phyloP scores from a whole-genome alignment of 257 asterid genomes.

The Haberlea rhodopensis region DNA sequence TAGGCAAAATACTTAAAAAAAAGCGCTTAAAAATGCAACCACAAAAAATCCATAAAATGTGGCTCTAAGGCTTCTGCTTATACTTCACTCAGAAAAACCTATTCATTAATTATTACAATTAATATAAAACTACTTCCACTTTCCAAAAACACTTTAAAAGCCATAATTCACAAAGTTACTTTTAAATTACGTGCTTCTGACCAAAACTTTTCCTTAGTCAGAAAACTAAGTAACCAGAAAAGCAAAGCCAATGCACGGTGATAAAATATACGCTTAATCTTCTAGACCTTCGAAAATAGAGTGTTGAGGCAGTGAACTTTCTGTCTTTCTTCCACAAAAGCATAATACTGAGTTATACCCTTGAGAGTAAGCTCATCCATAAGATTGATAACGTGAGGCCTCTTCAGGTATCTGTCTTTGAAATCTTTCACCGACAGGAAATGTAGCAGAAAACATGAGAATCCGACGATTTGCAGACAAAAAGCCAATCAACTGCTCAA shows the following conservation, averaged over 20 bases:
- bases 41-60: background rate
- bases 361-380: slow-evolving; percentile 81
- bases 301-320: slow-evolving; percentile 84
- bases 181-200: background rate
- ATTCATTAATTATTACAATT: background rate
- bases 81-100: too few relatives aligned
- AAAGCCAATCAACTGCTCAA: slow-evolving; percentile 60
- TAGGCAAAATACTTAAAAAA: too few relatives aligned
- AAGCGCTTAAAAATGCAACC: background rate
- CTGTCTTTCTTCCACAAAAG: slow-evolving; percentile 83
- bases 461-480: slow-evolving; percentile 52
- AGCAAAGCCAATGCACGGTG: background rate
- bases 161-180: too few relatives aligned
- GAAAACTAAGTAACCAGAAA: slow-evolving; percentile 15
- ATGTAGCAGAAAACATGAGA: slow-evolving; percentile 76
- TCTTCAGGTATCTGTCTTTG: slow-evolving; percentile 58
- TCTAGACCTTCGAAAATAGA: slow-evolving; percentile 65
- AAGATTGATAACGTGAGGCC: slow-evolving; percentile 67
- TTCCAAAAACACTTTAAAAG: too few relatives aligned
- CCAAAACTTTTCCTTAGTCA: background rate
- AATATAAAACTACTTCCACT: background rate
- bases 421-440: slow-evolving; percentile 78
- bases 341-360: slow-evolving; percentile 77
- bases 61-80: background rate
- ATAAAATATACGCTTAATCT: background rate